Conservation (phyloP, 805 yeast genomes). For the Zygosaccharomyces bailii region DNA sequence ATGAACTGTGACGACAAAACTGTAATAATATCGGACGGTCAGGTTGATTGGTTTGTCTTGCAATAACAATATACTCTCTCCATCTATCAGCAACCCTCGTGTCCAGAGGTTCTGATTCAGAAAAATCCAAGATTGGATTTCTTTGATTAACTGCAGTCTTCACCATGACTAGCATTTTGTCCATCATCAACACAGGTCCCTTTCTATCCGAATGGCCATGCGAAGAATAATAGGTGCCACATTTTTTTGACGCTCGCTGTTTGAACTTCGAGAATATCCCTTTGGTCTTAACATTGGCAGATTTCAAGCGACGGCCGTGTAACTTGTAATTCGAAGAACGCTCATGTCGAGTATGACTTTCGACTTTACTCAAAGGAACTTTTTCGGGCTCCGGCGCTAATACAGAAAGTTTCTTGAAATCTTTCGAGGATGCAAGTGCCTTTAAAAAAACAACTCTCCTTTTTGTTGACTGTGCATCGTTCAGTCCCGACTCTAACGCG, state of each 20-base stretch:
- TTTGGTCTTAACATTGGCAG: conserved; percentile 5
- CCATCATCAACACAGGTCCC: conserved; percentile 66
- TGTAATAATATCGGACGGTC: conserved; percentile 58
- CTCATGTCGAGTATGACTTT: not conserved
- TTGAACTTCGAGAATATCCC: not conserved
- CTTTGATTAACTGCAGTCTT: conserved; percentile 37
- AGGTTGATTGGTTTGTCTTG: conserved; percentile 54
- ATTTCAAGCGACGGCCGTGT: not conserved
- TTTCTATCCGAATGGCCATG: not conserved
- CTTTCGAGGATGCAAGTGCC: not conserved
- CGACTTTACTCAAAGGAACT: not conserved
- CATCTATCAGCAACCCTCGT: conserved; percentile 66
- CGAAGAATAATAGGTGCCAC: not conserved
- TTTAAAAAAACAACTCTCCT: conserved; percentile 1
- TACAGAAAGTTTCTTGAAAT: conserved; percentile 1
- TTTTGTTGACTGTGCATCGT: not conserved
- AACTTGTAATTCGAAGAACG: not conserved
- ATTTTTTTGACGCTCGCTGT: not conserved
- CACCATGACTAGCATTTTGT: conserved; percentile 65
- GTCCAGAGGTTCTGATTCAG: conserved; percentile 50
- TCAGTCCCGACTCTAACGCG: not conserved
- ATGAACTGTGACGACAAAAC: conserved; percentile 44
- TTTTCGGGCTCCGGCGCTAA: conserved; percentile 1
- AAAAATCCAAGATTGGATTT: conserved; percentile 37
- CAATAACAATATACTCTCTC: conserved; percentile 74